Base-by-base conservation (phyloP, 2,329 filamentous ascomycete genomes). In the Rhynchosporium agropyri region DNA sequence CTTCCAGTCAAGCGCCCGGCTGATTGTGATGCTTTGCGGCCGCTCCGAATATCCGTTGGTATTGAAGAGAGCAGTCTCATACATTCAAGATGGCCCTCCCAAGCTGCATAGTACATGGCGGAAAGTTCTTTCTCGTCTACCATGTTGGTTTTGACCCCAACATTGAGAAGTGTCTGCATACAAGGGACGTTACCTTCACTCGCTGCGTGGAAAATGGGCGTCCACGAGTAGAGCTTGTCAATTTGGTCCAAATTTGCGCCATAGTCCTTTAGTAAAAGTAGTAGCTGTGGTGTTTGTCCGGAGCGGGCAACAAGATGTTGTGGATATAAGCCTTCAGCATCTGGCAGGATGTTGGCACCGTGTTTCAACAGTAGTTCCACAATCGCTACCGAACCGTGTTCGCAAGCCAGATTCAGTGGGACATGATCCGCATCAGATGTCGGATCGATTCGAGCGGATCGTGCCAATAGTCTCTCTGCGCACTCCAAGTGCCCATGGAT, bases 171-270 rank as follows among this genome's bases (percentile, higher is more conserved):
- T 1, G 88, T 90, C 69, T 92, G 85, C 49, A 99, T 80, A 72
- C 93, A 97, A 31, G 90, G 87, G 1, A 97, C 89, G 74, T 97
- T 96, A 28, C 95, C 95, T 78, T 99, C 95, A 74, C 93, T 97
- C 9, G 95, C 95, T 2, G 95, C 94, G 75, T 99, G 94, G 62
- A 99, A 95, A 4, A 99, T 81, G 0, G 95, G 93, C 2, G 95
- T 98, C 95, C 95, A 99, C 65, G 94, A 92, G 71, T 98, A 98
- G 15, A 99, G 82, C 77, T 97, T 98, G 76, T 99, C 95, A 38
- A 91, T 83, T 75, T 98, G 93, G 72, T 99, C 87, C 49, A 99
- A 82, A 74, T 99, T 89, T 28, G 92, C 94, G 1, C 93, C 93
- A 72, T 95, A 93, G 57, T 89, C 83, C 74, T 92, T 89, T 12